Conservation (phyloP, 192 early-diverging fungal species). For the Pilobolus umbonatus region DNA sequence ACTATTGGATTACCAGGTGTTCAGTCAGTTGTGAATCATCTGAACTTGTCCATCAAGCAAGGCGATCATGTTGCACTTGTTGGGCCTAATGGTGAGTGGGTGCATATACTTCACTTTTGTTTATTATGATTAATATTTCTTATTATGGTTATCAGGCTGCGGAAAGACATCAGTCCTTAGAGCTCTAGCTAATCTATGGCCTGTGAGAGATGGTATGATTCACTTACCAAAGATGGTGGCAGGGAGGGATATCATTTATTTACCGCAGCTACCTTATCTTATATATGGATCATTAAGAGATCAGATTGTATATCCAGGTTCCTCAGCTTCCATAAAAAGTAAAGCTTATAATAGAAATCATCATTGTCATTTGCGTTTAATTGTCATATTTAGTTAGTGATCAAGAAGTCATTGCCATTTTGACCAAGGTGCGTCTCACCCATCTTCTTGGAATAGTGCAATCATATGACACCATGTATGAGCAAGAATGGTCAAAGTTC, state of each 20-base stretch:
- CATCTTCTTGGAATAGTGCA: constrained; percentile 35
- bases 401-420: constrained; percentile 32
- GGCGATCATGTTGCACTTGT: constrained; percentile 62
- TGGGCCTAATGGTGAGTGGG: constrained; percentile 68
- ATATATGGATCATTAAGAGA: constrained; percentile 56
- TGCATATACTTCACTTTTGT: background rate
- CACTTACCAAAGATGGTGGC: constrained; percentile 16
- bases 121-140: background rate
- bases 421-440: constrained; percentile 34
- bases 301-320: constrained; percentile 59
- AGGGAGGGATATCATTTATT: constrained; percentile 51
- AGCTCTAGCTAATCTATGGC: constrained; percentile 74
- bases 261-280: constrained; percentile 67
- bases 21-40: constrained; percentile 36
- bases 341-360: constrained; percentile 17
- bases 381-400: constrained; percentile 39
- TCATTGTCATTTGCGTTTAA: too few species aligned
- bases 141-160: constrained; percentile 27
- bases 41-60: constrained; percentile 42
- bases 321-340: constrained; percentile 27
- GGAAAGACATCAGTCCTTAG: constrained; percentile 85
- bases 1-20: constrained; percentile 28
- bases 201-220: constrained; percentile 43
- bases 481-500: constrained; percentile 57
- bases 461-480: constrained; percentile 41